phyloP scores from a whole-genome alignment of 1,284 basidiomycete genomes.

The Baeospora myosura region DNA sequence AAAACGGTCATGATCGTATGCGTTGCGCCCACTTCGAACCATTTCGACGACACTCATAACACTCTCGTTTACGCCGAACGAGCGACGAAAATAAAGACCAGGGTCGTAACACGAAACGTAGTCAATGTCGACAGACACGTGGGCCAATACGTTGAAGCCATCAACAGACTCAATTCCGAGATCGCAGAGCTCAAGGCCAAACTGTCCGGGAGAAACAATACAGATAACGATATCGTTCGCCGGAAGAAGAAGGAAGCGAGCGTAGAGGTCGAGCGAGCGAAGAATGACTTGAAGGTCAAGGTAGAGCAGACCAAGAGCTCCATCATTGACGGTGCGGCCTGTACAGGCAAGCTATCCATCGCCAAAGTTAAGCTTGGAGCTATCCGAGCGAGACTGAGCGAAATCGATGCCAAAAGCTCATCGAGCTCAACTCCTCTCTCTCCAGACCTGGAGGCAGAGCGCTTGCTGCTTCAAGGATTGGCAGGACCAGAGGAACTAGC shows the following conservation, averaged over 20 bases:
- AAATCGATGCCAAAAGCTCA: constrained; percentile 49
- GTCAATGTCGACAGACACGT: constrained; percentile 91
- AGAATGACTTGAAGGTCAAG: constrained; percentile 62
- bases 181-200: constrained; percentile 83
- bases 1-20: constrained; percentile 98
- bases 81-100: constrained; percentile 95
- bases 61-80: constrained; percentile 93
- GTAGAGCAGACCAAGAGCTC: constrained; percentile 60
- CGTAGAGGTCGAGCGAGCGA: constrained; percentile 62
- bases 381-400: constrained; percentile 59
- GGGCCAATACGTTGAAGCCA: constrained; percentile 89
- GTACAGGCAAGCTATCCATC: constrained; percentile 66
- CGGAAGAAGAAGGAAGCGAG: constrained; percentile 64
- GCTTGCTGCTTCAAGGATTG: constrained; percentile 60
- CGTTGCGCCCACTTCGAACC: constrained; percentile 85
- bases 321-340: constrained; percentile 73
- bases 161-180: constrained; percentile 80
- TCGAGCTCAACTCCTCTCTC: constrained; percentile 36
- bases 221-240: constrained; percentile 55
- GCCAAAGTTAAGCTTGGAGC: constrained; percentile 68
- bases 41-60: constrained; percentile 97
- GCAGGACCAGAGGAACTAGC: constrained; percentile 67
- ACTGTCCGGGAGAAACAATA: constrained; percentile 58
- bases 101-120: constrained; percentile 86
- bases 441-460: constrained; percentile 66